Evolutionary conservation across 2,329 filamentous ascomycete species (phyloP).

Genomic region (Blumeria hordei): DNA sequence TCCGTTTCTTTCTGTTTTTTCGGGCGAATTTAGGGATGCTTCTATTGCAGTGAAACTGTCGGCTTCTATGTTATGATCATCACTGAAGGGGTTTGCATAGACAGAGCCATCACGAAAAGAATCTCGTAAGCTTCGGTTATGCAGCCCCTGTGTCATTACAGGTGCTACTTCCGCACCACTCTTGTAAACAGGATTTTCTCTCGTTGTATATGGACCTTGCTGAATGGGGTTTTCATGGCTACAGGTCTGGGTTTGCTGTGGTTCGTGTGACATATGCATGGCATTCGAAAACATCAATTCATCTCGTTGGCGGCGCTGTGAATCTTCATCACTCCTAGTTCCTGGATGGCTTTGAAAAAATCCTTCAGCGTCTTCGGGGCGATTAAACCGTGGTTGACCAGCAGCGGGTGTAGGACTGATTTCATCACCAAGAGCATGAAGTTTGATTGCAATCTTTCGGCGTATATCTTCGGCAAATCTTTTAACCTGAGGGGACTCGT

Average conservation of each 20-base stretch:
- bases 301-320: conserved; percentile 33
- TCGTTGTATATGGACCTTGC: conserved; percentile 25
- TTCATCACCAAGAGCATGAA: conserved; percentile 33
- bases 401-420: conserved; percentile 17
- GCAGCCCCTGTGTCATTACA: conserved; percentile 20
- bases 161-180: conserved; percentile 24
- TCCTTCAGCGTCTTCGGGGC: conserved; percentile 40
- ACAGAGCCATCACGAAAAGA: conserved; percentile 19
- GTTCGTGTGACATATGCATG: conserved; percentile 24
- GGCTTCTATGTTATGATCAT: conserved; percentile 14
- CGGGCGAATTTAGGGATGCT: conserved; percentile 21
- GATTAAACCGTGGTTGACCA: conserved; percentile 31
- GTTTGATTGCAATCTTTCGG: conserved; percentile 32
- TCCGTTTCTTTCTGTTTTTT: conserved; percentile 21
- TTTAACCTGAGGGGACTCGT: conserved; percentile 38
- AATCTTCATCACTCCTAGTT: conserved; percentile 33
- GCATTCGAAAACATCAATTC: conserved; percentile 44
- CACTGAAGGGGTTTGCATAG: conserved; percentile 33
- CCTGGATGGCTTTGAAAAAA: conserved; percentile 28
- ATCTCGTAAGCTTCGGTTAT: conserved; percentile 24
- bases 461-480: conserved; percentile 36
- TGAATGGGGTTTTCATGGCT: conserved; percentile 7
- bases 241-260: conserved; percentile 8
- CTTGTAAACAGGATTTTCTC: conserved; percentile 32
- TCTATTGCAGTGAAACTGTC: conserved; percentile 21